These are phyloP conservation scores for Alternaria sp. DNA, from an alignment of 2,329 filamentous ascomycete genomes.

Conservation along the genomic window DNA sequence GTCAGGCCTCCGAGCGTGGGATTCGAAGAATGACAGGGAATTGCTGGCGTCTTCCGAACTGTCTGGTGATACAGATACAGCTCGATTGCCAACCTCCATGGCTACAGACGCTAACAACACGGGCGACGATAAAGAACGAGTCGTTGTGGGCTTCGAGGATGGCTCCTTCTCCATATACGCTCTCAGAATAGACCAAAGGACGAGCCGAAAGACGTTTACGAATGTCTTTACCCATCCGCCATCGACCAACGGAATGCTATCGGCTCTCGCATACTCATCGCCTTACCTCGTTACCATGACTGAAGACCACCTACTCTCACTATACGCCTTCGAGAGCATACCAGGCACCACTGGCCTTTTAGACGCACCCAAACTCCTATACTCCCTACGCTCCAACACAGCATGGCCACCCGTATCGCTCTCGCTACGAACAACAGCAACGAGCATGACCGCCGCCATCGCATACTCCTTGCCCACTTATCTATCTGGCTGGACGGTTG, in stretches of 20 bases:
- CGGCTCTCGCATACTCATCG: conserved; percentile 73
- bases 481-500: conserved; percentile 83
- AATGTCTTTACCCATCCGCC: conserved; percentile 66
- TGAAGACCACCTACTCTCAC: conserved; percentile 73
- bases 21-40: conserved; percentile 66
- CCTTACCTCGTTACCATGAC: conserved; percentile 85
- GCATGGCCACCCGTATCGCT: conserved; percentile 80
- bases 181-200: conserved; percentile 59
- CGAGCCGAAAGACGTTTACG: conserved; percentile 55
- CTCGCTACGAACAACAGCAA: conserved; percentile 75
- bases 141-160: conserved; percentile 50
- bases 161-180: conserved; percentile 71
- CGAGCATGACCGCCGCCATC: conserved; percentile 78
- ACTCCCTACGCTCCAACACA: conserved; percentile 81
- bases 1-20: conserved; percentile 81
- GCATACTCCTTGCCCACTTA: conserved; percentile 84
- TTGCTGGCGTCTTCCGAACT: conserved; percentile 63
- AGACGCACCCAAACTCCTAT: conserved; percentile 67
- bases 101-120: conserved; percentile 63
- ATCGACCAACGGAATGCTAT: conserved; percentile 71
- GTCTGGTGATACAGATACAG: conserved; percentile 21
- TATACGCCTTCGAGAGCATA: conserved; percentile 69
- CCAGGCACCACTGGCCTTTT: conserved; percentile 26
- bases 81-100: conserved; percentile 65
- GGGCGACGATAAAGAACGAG: conserved; percentile 38